Evolutionary conservation across 2,329 filamentous ascomycete genomes (phyloP).

Genomic region (Neodidymelliopsis sp.): DNA sequence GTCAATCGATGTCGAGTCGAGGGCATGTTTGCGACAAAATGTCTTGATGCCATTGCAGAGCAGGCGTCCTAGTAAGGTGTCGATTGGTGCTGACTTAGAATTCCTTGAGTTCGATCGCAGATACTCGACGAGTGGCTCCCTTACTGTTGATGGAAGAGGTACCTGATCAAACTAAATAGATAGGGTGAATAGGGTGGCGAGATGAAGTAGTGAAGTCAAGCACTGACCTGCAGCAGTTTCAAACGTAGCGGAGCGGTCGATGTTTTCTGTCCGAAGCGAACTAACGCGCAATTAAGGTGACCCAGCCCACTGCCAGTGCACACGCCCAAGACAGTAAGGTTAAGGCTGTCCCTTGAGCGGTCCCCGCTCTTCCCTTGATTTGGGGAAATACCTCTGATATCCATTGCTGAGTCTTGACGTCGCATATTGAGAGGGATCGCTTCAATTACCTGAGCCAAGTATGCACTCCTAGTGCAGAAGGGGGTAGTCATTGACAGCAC

Average conservation of each 20-base stretch:
- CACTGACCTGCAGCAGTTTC: conserved; percentile 54
- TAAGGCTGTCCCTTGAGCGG: conserved; percentile 40
- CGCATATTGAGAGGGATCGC: conserved; percentile 9
- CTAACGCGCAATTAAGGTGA: conserved; percentile 66
- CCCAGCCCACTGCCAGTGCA: conserved; percentile 64
- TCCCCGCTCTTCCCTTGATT: neutral
- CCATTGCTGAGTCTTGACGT: conserved; percentile 25
- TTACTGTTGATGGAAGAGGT: conserved; percentile 61
- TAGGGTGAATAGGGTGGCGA: neutral
- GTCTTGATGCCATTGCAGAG: conserved; percentile 61
- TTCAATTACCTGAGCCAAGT: conserved; percentile 16
- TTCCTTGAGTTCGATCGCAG: conserved; percentile 63
- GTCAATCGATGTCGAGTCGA: conserved; percentile 59
- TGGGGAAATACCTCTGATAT: conserved; percentile 5
- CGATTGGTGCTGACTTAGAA: conserved; percentile 63
- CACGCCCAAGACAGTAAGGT: conserved; percentile 63
- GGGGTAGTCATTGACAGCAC: neutral
- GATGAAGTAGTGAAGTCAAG: neutral
- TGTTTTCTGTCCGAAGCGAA: conserved; percentile 62
- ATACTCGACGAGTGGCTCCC: conserved; percentile 64
- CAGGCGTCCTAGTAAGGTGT: conserved; percentile 64
- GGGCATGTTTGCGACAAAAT: conserved; percentile 57
- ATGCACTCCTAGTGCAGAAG: conserved; percentile 3
- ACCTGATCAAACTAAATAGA: conserved; percentile 61
- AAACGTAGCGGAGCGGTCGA: conserved; percentile 63